Evolutionary conservation across 306 rosid species (phyloP).

Genomic region (Prunus salicina): DNA sequence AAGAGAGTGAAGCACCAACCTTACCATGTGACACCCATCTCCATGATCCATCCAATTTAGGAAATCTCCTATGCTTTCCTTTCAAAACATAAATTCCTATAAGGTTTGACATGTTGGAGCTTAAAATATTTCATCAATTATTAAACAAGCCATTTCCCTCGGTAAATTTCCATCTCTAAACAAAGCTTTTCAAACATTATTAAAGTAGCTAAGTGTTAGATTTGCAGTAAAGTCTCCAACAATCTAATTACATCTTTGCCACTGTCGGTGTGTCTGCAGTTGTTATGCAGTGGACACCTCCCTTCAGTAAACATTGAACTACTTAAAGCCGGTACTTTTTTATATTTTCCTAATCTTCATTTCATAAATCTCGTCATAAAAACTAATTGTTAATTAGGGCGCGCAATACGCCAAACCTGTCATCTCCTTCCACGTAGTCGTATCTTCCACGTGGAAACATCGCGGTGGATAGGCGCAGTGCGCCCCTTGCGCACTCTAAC

Average conservation of each 20-base stretch:
- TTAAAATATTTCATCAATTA: neutral
- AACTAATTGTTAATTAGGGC: no score
- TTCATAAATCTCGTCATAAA: no score
- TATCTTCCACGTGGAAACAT: conserved; percentile 31
- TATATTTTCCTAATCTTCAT: no score
- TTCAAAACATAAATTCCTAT: neutral
- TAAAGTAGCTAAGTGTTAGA: neutral
- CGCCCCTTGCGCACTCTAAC: neutral
- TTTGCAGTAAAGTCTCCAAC: neutral
- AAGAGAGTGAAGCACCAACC: neutral
- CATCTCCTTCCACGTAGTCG: conserved; percentile 27
- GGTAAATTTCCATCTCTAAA: no score
- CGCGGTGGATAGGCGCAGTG: conserved; percentile 3
- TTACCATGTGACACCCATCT: neutral
- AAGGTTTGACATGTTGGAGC: neutral
- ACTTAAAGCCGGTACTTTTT: neutral
- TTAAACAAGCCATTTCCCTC: neutral
- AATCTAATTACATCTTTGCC: conserved; percentile 22
- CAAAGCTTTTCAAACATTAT: neutral
- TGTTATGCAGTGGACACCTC: neutral
- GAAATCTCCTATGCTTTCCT: neutral
- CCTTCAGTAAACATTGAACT: neutral
- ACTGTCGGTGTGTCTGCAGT: conserved; percentile 30
- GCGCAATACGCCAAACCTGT: neutral
- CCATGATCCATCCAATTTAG: neutral